phyloP scores from a whole-genome alignment of 768 basidiomycete species.

The Naematelia aurantialba region DNA sequence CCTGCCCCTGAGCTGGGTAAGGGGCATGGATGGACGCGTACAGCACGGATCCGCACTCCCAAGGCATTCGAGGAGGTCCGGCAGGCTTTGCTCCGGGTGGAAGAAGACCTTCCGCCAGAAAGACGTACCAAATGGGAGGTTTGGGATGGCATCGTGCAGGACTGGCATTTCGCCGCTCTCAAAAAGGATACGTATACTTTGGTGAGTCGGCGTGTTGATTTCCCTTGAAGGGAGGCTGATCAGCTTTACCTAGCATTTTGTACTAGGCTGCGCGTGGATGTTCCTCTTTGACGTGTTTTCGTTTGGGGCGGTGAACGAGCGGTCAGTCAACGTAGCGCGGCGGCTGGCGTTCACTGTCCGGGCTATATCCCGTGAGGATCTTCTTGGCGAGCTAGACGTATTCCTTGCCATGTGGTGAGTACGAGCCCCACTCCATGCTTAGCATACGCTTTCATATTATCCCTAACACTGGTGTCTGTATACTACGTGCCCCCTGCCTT shows the following conservation, averaged over 20 bases:
- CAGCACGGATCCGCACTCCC: conserved; percentile 32
- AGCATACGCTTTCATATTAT: no score
- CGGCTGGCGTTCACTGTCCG: conserved; percentile 25
- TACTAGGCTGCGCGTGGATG: conserved; percentile 43
- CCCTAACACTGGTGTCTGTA: background rate
- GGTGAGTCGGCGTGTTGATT: conserved; percentile 18
- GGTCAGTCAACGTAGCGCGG: conserved; percentile 30
- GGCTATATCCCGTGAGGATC: conserved; percentile 6
- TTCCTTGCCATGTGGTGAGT: conserved; percentile 44
- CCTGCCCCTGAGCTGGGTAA: background rate
- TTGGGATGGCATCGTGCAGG: conserved; percentile 32
- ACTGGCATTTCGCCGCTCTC: conserved; percentile 25
- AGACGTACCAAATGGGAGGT: conserved; percentile 30
- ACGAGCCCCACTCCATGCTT: no score
- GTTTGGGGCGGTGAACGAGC: conserved; percentile 26
- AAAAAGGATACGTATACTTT: conserved; percentile 28
- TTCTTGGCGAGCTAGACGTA: conserved; percentile 31
- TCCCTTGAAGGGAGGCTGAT: background rate
- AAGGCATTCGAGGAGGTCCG: conserved; percentile 37
- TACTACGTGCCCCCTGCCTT: background rate
- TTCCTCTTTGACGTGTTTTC: conserved; percentile 31
- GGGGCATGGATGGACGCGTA: conserved; percentile 21
- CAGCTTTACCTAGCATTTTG: conserved; percentile 29
- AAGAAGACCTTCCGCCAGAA: conserved; percentile 32
- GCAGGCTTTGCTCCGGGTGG: conserved; percentile 28